Conservation (phyloP, 768 basidiomycete species). For the Guyanaporus albipodus region DNA sequence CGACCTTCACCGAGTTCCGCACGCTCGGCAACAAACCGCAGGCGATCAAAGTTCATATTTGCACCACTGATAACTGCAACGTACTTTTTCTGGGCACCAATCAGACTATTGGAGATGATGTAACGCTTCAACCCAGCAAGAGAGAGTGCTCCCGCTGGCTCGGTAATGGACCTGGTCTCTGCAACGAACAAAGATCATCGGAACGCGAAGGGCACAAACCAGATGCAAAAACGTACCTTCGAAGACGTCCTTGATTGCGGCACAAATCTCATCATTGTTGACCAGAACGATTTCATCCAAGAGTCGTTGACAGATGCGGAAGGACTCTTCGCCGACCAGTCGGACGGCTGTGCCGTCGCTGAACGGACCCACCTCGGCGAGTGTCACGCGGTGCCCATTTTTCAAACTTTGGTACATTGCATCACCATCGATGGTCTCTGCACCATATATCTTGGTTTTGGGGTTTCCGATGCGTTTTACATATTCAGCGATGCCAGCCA, state of each 20-base stretch:
- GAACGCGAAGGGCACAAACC: not conserved
- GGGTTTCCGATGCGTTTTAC: constrained; percentile 90
- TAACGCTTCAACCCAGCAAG: constrained; percentile 89
- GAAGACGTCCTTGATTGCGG: constrained; percentile 98
- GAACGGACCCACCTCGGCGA: constrained; percentile 92
- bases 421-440: constrained; percentile 94
- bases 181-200: not conserved
- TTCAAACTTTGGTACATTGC: constrained; percentile 85
- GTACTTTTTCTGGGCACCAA: constrained; percentile 82
- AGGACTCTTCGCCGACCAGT: constrained; percentile 91
- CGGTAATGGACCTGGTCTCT: constrained; percentile 93
- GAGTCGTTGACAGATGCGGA: constrained; percentile 83
- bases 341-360: constrained; percentile 97
- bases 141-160: constrained; percentile 92
- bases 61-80: constrained; percentile 93
- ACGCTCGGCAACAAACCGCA: constrained; percentile 98
- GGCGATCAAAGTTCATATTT: constrained; percentile 97
- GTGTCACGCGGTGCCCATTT: constrained; percentile 75
- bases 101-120: constrained; percentile 73
- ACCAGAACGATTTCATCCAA: constrained; percentile 82
- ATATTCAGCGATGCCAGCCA: constrained; percentile 88
- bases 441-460: constrained; percentile 75
- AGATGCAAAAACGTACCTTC: constrained; percentile 57
- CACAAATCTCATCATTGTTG: constrained; percentile 95
- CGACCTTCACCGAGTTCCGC: constrained; percentile 95